phyloP scores from a whole-genome alignment of 139 green algal genomes.

The Picochlorum sp. region DNA sequence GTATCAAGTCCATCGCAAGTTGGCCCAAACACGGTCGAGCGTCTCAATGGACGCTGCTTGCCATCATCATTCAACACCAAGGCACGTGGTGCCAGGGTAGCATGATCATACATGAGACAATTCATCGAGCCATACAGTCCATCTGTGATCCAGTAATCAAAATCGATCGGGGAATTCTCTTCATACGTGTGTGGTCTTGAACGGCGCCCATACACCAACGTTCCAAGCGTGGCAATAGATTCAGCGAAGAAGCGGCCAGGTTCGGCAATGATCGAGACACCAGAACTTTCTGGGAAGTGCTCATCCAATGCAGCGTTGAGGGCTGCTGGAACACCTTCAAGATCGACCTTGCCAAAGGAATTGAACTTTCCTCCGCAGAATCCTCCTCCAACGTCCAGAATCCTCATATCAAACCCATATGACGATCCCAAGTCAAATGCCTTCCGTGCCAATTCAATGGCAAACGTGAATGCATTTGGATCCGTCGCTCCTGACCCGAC shows the following conservation, averaged over 20 bases:
- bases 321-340: slow-evolving; percentile 61
- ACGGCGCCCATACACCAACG: slow-evolving; percentile 74
- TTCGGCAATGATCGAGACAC: slow-evolving; percentile 79
- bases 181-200: slow-evolving; percentile 18
- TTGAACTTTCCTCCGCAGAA: slow-evolving; percentile 73
- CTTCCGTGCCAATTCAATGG: slow-evolving; percentile 19
- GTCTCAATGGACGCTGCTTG: slow-evolving; percentile 23
- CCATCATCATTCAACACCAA: slow-evolving; percentile 23
- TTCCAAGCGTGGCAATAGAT: slow-evolving; percentile 64
- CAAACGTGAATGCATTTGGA: slow-evolving; percentile 61
- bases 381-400: slow-evolving; percentile 94
- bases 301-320: slow-evolving; percentile 78
- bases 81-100: slow-evolving; percentile 14
- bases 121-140: slow-evolving; percentile 97
- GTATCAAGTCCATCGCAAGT: slow-evolving; percentile 82
- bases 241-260: slow-evolving; percentile 96
- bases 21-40: slow-evolving; percentile 76
- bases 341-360: slow-evolving; percentile 50
- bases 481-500: slow-evolving; percentile 82
- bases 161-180: not conserved
- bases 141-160: slow-evolving; percentile 88
- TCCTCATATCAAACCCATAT: slow-evolving; percentile 73
- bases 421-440: slow-evolving; percentile 70
- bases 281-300: slow-evolving; percentile 74
- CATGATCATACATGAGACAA: slow-evolving; percentile 82